Conservation (phyloP, 2,329 filamentous ascomycete genomes). For the Fusarium domesticum region DNA sequence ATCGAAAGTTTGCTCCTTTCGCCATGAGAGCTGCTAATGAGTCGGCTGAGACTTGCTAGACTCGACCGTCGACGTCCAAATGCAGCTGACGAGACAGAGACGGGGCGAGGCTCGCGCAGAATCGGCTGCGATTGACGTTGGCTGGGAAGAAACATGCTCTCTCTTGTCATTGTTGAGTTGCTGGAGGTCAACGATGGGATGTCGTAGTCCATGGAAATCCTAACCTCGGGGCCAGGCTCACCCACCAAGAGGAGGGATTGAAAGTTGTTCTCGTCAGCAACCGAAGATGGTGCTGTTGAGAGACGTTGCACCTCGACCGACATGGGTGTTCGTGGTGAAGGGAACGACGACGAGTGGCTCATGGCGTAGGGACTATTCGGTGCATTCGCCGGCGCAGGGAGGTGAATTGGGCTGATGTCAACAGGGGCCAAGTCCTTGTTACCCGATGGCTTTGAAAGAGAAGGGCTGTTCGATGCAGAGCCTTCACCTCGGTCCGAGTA, state of each 20-base stretch:
- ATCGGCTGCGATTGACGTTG: conserved; percentile 48
- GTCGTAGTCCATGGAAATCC: conserved; percentile 66
- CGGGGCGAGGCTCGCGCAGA: conserved; percentile 55
- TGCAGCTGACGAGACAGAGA: conserved; percentile 58
- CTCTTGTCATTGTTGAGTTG: conserved; percentile 72
- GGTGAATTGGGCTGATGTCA: conserved; percentile 47
- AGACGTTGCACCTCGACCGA: conserved; percentile 70
- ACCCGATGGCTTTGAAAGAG: conserved; percentile 41
- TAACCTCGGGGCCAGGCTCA: conserved; percentile 69
- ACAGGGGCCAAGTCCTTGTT: conserved; percentile 49
- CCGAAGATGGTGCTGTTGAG: conserved; percentile 72
- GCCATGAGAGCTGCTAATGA: conserved; percentile 72
- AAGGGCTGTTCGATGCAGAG: conserved; percentile 43
- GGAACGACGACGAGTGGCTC: conserved; percentile 61
- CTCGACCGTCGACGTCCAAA: conserved; percentile 72
- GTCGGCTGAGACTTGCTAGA: conserved; percentile 70
- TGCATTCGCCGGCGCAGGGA: conserved; percentile 43
- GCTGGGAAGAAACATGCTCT: conserved; percentile 52
- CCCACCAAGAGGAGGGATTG: conserved; percentile 66
- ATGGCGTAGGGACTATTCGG: conserved; percentile 65
- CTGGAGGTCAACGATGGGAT: conserved; percentile 73
- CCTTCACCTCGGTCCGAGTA: conserved; percentile 34
- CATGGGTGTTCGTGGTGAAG: conserved; percentile 67
- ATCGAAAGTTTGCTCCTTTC: conserved; percentile 73
- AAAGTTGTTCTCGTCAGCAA: conserved; percentile 67